Conservation (phyloP, 352 stramenopile genomes). For the Phytophthora kernoviae region DNA sequence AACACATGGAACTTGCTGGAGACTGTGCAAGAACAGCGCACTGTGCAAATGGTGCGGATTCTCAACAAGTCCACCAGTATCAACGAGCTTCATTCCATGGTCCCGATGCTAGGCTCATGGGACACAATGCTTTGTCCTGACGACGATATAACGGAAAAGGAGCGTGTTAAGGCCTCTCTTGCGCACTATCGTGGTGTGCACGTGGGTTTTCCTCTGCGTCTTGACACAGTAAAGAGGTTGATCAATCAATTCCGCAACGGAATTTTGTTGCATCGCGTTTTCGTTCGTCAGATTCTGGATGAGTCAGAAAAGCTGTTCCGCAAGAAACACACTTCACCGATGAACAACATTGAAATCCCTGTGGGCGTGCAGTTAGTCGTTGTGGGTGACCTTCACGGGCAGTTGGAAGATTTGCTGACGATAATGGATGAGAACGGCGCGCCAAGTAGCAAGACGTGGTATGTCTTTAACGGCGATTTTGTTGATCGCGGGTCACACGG, state of each 20-base stretch:
- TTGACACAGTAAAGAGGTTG: conserved; percentile 81
- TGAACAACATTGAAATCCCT: conserved; percentile 81
- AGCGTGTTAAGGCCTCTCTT: conserved; percentile 65
- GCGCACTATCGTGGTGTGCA: conserved; percentile 77
- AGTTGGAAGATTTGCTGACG: conserved; percentile 93
- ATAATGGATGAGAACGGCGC: conserved; percentile 93
- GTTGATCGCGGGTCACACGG: conserved; percentile 93
- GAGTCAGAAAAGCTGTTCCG: conserved; percentile 64
- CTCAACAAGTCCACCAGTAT: conserved; percentile 86
- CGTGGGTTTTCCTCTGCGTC: conserved; percentile 67
- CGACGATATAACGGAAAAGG: conserved; percentile 58
- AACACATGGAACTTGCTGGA: conserved; percentile 87
- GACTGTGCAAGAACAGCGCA: conserved; percentile 81
- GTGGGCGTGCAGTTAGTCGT: conserved; percentile 89
- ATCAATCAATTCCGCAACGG: conserved; percentile 88
- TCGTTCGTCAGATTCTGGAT: conserved; percentile 77
- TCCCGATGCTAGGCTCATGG: conserved; percentile 74
- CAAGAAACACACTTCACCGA: conserved; percentile 49
- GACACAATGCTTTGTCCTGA: conserved; percentile 56
- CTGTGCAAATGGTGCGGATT: conserved; percentile 86
- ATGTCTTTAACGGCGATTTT: conserved; percentile 97
- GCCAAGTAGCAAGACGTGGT: conserved; percentile 88
- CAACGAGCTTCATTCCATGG: conserved; percentile 79
- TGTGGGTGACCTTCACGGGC: conserved; percentile 93
- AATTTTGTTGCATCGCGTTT: conserved; percentile 79